Conservation (phyloP, 495 filamentous ascomycete genomes). For the Rusavskia elegans region DNA sequence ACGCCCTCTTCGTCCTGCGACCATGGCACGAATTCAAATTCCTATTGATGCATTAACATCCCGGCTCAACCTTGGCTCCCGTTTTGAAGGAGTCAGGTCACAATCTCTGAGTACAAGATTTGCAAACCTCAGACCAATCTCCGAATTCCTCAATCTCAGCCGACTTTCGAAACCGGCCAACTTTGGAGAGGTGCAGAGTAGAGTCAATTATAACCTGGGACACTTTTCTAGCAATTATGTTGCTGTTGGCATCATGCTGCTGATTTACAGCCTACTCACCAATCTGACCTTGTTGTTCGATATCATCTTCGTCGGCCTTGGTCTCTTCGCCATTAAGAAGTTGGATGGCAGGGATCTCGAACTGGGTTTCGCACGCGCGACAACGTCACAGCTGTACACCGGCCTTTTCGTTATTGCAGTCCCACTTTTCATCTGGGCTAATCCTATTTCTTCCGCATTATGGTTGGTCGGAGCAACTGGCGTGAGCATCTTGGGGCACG, state of each 20-base stretch:
- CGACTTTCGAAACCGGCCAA: conserved; percentile 83
- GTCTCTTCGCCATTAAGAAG: conserved; percentile 80
- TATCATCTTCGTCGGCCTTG: conserved; percentile 67
- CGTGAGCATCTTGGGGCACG: conserved; percentile 86
- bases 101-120: conserved; percentile 68
- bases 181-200: conserved; percentile 80
- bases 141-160: conserved; percentile 93
- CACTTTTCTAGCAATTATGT: conserved; percentile 99
- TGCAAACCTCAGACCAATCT: conserved; percentile 78
- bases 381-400: conserved; percentile 91
- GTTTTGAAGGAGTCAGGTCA: conserved; percentile 62
- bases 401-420: conserved; percentile 63
- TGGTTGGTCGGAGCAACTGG: conserved; percentile 93
- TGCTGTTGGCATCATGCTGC: conserved; percentile 81
- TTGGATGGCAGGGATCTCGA: conserved; percentile 78
- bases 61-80: conserved; percentile 62
- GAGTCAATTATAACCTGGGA: conserved; percentile 91
- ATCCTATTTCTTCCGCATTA: conserved; percentile 62
- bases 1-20: neutral
- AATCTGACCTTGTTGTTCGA: conserved; percentile 76
- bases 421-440: conserved; percentile 69
- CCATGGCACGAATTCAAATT: conserved; percentile 80
- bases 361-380: conserved; percentile 63
- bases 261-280: conserved; percentile 85
- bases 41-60: conserved; percentile 84